Base-by-base conservation (phyloP, 352 stramenopile genomes). In the Phytopythium montanum region DNA sequence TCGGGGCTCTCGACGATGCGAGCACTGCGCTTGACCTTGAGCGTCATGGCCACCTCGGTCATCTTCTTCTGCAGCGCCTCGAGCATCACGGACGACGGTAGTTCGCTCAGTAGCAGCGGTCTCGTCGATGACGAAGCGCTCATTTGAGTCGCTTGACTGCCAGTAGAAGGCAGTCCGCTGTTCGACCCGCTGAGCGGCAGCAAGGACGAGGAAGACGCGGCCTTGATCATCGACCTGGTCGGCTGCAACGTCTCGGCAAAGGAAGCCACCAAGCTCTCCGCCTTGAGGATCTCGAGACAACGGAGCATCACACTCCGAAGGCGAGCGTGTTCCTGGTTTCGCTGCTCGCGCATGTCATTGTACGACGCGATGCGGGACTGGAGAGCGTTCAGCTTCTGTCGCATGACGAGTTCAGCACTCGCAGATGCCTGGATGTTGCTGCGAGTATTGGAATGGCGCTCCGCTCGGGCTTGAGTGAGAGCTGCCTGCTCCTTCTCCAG, bases 31-130 rank as follows among this genome's bases (percentile, higher is more conserved):
- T 79, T 74, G 4, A 87, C 55, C 60, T 87, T 88, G 39, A 88
- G 68, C 23, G 67, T 72, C 54, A 88, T 75, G 6, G 76, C 72
- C 4, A 87, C 75, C 21, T 88, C 76, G 3, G 76, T 85, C 72
- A 88, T 80, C 46, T 85, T 87, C 55, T 84, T 81, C 56, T 88
- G 79, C 18, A 88, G 53, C 44, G 69, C 74, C 42, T 88, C 79
- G 26, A 88, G 53, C 33, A 88, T 66, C 26, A 74, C 68, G 0
- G 70, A 72, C 36, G 72, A 79, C 34, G 63, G 59, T 5, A 83
- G 48, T 33, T 88, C 79, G n/a, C 75, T 83, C 61, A 83, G 65
- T 10, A 81, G 62, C 39, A 81, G 44, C 6, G 72, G 59, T 13
- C 68, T 65, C 2, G 53, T 21, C 5, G 66, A 60, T 2, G 62